These are phyloP conservation scores for Tolypocladium album DNA, from an alignment of 2,329 filamentous ascomycete genomes.

Conservation along the genomic window DNA sequence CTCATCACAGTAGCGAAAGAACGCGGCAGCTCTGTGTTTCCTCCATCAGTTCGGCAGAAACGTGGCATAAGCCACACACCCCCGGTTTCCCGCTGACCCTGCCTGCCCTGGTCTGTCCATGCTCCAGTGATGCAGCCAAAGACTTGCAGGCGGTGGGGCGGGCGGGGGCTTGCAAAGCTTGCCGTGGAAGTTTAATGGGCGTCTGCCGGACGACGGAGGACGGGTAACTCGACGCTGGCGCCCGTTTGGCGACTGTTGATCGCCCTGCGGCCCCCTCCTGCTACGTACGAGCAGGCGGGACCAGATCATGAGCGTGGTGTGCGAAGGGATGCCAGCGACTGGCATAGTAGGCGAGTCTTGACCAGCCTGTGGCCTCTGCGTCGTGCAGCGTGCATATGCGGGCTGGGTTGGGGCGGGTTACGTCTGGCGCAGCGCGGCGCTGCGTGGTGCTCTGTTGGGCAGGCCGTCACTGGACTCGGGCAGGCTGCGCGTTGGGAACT, in stretches of 20 bases:
- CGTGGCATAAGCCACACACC: background rate
- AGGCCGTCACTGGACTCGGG: background rate
- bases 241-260: background rate
- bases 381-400: background rate
- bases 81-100: background rate
- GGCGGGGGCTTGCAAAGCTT: background rate
- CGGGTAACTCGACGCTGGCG: background rate
- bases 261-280: background rate
- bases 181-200: background rate
- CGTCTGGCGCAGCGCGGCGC: background rate
- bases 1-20: background rate
- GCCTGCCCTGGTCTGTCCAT: background rate
- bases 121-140: background rate
- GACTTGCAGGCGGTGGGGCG: background rate
- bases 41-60: background rate
- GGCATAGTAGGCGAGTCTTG: background rate
- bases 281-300: background rate
- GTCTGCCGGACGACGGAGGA: background rate
- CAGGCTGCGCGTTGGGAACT: background rate
- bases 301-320: background rate
- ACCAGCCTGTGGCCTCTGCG: background rate
- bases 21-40: background rate
- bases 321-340: background rate
- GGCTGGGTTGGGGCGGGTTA: background rate
- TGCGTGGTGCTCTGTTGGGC: background rate